Base-by-base conservation (phyloP, 768 basidiomycete genomes). In the Gymnopilus junonius region DNA sequence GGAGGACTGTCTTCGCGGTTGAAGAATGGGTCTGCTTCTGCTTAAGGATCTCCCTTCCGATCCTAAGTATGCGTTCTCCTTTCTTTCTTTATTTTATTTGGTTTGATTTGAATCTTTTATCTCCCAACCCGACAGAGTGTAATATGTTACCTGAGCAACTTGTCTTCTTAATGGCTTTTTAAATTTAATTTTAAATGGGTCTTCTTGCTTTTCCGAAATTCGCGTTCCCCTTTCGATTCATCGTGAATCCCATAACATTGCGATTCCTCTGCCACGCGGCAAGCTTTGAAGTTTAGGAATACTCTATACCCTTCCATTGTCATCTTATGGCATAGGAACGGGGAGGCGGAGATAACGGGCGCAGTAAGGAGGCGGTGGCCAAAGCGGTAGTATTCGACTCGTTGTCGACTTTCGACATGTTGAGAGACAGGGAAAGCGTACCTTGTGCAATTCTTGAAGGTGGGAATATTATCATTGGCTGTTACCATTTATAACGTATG, bases 1-100 rank as follows among this genome's bases (percentile, higher is more conserved):
- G 80, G 78, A 64, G 74, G 76, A 63, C 79, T 85, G 76, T 81
- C 78, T 45, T 79, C 75, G 69, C 67, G 74, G 65, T 62, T 67
- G 56, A 77, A 79, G 77, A 77, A 66, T 55, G 39, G 42, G 48
- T 43, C 53, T 59, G 31, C 60, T 42, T 43, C 53, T 59, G 31
- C 60, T 31, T 37, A 40, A 39, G 14, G 17, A 14, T 23, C 12
- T 29, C 50, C 11, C 25, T 25, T 21, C 29, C 37, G 53, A 21
- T 54, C n/a, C 23, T n/a, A n/a, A n/a, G n/a, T n/a, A n/a, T n/a
- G n/a, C n/a, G n/a, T 3, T 8, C 15, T 40, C 37, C 8, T 42
- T 42, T 42, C 15, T 3, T 55, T 35, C 21, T 29, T 11, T 55
- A 31, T 39, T 32, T 55, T n/a, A n/a, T n/a, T n/a, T n/a, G n/a